phyloP scores from a whole-genome alignment of 768 basidiomycete genomes.

The Lentinula lateritia region DNA sequence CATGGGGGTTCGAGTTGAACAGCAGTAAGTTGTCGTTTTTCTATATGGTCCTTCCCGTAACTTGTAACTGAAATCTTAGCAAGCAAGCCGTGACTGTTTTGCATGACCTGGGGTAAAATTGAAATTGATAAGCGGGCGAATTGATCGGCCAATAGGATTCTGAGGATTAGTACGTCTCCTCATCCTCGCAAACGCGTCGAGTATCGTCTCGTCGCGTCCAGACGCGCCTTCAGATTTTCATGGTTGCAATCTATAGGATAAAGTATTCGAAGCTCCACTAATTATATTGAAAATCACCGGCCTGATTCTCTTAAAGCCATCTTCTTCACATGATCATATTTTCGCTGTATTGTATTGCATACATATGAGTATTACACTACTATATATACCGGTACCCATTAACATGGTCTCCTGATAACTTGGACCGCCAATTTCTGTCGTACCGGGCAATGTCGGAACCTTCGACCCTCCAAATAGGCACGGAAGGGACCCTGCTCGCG shows the following conservation, averaged over 20 bases:
- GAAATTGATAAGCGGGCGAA: background rate
- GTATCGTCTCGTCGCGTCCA: constrained; percentile 3
- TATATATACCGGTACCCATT: no score
- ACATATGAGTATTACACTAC: no score
- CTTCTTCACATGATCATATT: background rate
- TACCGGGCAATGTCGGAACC: background rate
- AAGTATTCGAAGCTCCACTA: background rate
- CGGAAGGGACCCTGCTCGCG: background rate
- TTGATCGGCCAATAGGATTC: constrained; percentile 6
- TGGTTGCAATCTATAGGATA: background rate
- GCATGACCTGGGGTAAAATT: constrained; percentile 4
- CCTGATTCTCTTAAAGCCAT: background rate
- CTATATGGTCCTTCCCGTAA: background rate
- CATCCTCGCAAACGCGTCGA: background rate
- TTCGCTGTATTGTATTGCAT: no score
- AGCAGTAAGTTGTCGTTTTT: background rate
- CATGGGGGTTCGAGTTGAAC: constrained; percentile 32
- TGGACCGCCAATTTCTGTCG: background rate
- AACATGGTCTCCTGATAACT: background rate
- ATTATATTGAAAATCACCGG: background rate
- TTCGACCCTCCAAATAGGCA: background rate
- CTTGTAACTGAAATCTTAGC: background rate
- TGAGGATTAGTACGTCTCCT: background rate
- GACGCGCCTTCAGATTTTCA: background rate
- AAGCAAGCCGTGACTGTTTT: constrained; percentile 9